Conservation (phyloP, 805 yeast genomes). For the Cyberlindnera subsufficiens region DNA sequence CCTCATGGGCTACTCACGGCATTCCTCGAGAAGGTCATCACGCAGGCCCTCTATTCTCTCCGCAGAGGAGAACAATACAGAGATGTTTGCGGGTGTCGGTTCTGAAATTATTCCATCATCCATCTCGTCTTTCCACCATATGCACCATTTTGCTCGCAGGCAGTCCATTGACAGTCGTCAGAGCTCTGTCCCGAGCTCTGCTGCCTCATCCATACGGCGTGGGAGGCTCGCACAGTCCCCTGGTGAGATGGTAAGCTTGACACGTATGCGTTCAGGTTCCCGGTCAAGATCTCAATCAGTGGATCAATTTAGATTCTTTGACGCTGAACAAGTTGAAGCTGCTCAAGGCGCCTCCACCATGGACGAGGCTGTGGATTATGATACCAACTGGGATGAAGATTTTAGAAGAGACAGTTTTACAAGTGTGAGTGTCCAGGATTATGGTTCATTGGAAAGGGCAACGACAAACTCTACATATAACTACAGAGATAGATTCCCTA, state of each 20-base stretch:
- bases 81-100: conserved; percentile 74
- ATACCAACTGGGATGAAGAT: conserved; percentile 70
- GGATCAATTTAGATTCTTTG: conserved; percentile 69
- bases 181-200: conserved; percentile 16
- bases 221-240: conserved; percentile 16
- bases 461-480: conserved; percentile 29
- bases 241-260: conserved; percentile 15
- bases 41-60: conserved; percentile 29
- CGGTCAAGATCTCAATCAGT: conserved; percentile 29
- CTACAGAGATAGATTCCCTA: conserved; percentile 32
- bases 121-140: conserved; percentile 69
- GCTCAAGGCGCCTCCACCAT: conserved; percentile 87
- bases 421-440: conserved; percentile 20
- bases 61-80: conserved; percentile 52
- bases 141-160: conserved; percentile 35
- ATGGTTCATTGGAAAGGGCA: conserved; percentile 19
- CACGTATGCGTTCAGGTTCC: conserved; percentile 23
- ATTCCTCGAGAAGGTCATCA: conserved; percentile 19
- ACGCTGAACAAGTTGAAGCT: conserved; percentile 72
- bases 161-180: conserved; percentile 3
- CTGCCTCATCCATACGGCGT: conserved; percentile 24
- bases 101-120: conserved; percentile 74
- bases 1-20: conserved; percentile 4
- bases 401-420: conserved; percentile 29
- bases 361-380: conserved; percentile 62